Conservation (phyloP, 768 basidiomycete genomes). For the Hebeloma cylindrosporum region DNA sequence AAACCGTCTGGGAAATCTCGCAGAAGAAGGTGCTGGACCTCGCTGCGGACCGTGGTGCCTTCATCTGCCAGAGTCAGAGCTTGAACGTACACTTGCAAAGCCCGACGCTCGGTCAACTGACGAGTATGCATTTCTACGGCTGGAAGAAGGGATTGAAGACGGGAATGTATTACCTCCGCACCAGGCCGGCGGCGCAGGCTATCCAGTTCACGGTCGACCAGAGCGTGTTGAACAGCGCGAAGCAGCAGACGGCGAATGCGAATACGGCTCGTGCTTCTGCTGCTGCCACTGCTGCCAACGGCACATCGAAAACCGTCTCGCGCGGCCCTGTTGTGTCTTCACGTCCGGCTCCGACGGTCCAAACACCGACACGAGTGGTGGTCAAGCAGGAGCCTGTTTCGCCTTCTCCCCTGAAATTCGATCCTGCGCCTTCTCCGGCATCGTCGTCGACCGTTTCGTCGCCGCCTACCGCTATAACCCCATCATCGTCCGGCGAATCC, state of each 20-base stretch:
- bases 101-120: slow-evolving; percentile 89
- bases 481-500: slow-evolving; percentile 13
- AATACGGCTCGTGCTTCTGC: slow-evolving; percentile 25
- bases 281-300: slow-evolving; percentile 19
- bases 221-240: slow-evolving; percentile 65
- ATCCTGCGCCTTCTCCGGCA: slow-evolving; percentile 8
- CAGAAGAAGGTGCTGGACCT: slow-evolving; percentile 99
- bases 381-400: slow-evolving; percentile 30
- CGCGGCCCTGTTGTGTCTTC: slow-evolving; percentile 19
- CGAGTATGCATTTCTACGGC: slow-evolving; percentile 98
- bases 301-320: too few relatives aligned
- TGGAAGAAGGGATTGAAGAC: slow-evolving; percentile 99
- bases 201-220: slow-evolving; percentile 98
- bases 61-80: slow-evolving; percentile 94
- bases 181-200: slow-evolving; percentile 91
- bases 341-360: slow-evolving; percentile 14
- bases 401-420: slow-evolving; percentile 17
- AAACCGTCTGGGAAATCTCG: slow-evolving; percentile 99
- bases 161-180: slow-evolving; percentile 97
- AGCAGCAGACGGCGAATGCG: slow-evolving; percentile 42
- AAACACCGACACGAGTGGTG: slow-evolving; percentile 7
- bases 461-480: slow-evolving; percentile 6
- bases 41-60: slow-evolving; percentile 98
- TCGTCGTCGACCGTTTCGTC: slow-evolving; percentile 12
- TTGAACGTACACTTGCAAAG: slow-evolving; percentile 91